Evolutionary conservation across 176 grass and related monocot genomes (phyloP).

Genomic region (Aechmea fasciata): DNA sequence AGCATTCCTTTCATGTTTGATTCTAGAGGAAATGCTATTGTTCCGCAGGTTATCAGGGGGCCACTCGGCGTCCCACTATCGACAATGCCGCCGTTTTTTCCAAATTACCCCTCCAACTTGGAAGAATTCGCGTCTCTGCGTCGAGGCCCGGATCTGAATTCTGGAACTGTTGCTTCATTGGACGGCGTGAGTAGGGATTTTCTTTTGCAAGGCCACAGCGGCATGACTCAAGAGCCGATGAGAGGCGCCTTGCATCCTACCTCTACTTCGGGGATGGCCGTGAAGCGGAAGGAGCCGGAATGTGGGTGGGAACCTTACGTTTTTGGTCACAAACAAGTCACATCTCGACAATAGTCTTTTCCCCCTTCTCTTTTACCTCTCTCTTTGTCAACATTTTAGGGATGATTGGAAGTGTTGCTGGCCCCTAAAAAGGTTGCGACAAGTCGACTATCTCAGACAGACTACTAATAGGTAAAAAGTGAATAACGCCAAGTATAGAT

Average conservation of each 20-base stretch:
- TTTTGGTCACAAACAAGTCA: neutral
- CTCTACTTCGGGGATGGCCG: neutral
- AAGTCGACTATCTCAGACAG: no score
- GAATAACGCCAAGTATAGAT: no score
- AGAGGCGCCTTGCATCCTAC: neutral
- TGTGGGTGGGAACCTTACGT: neutral
- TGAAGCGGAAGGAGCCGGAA: constrained; percentile 1
- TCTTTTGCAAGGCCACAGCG: neutral
- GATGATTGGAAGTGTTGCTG: neutral
- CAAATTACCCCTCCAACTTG: no score
- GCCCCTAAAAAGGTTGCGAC: neutral
- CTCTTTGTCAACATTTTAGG: neutral
- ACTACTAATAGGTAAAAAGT: no score
- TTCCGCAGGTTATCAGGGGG: neutral
- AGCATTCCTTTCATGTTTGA: constrained; percentile 3
- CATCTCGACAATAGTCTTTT: neutral
- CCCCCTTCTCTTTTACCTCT: neutral
- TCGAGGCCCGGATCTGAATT: no score
- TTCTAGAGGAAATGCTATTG: constrained; percentile 2
- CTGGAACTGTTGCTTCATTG: neutral
- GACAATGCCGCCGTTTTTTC: no score
- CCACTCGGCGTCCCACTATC: no score
- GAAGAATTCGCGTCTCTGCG: no score
- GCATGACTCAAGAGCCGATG: neutral
- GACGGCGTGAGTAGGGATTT: neutral